A percentile compares a stretch with the other conserved stretches of the same genome.
Conservation (phyloP, 2,329 filamentous ascomycete genomes). For the Phialophora expanda region DNA sequence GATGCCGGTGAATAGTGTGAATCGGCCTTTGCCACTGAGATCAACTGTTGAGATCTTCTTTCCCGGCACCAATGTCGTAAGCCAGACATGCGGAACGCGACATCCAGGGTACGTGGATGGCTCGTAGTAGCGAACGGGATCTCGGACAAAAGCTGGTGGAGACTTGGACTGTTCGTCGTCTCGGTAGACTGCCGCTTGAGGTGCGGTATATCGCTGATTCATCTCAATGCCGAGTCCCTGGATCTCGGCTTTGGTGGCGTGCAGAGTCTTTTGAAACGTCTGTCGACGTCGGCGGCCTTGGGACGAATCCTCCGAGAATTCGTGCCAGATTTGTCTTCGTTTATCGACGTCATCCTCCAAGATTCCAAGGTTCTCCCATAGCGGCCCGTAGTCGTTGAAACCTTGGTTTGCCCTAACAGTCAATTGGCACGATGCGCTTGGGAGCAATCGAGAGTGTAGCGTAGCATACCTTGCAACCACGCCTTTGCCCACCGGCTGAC, state of each 20-base stretch:
- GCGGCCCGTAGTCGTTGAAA: not conserved
- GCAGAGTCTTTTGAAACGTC: not conserved
- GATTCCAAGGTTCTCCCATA: not conserved
- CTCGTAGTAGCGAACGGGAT: slow-evolving; percentile 52
- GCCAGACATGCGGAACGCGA: slow-evolving; percentile 66
- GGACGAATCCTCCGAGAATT: not conserved
- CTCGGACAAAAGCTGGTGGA: slow-evolving; percentile 39
- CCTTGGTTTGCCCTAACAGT: not conserved
- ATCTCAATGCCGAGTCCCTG: not conserved
- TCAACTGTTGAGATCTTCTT: slow-evolving; percentile 62
- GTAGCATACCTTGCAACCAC: not conserved
- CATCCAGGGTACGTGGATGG: slow-evolving; percentile 63
- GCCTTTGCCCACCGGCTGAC: not conserved
- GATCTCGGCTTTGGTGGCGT: not conserved
- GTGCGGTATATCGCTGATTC: not conserved
- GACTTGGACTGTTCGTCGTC: not conserved
- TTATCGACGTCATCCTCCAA: not conserved
- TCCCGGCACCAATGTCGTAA: slow-evolving; percentile 47
- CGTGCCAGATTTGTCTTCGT: not conserved
- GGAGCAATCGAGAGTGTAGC: not conserved
- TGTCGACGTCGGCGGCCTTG: not conserved
- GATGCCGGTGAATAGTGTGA: slow-evolving; percentile 59
- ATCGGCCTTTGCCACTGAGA: slow-evolving; percentile 61
- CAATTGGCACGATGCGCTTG: not conserved
- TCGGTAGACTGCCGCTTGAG: not conserved